Conservation (phyloP, 2,329 filamentous ascomycete species). For the Talaromyces piceae region DNA sequence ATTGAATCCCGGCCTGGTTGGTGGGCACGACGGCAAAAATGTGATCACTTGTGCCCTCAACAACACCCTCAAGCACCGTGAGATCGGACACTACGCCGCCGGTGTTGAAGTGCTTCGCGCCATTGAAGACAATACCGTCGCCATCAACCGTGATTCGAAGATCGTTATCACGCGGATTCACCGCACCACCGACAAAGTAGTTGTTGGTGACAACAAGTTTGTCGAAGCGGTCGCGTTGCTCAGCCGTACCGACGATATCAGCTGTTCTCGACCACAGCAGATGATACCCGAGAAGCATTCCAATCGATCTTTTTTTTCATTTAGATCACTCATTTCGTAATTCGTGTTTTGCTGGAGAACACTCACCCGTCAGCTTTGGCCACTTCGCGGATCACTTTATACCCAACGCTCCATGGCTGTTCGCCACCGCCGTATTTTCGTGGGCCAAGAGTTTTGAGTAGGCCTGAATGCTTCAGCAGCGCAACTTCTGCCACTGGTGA, state of each 20-base stretch:
- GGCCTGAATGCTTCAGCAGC: slow-evolving; percentile 45
- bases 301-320: slow-evolving; percentile 41
- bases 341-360: not conserved
- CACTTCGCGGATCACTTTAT: slow-evolving; percentile 54
- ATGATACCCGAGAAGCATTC: slow-evolving; percentile 60
- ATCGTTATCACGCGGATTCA: slow-evolving; percentile 59
- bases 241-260: slow-evolving; percentile 52
- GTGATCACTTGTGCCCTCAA: slow-evolving; percentile 52
- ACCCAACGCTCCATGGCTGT: slow-evolving; percentile 49
- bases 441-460: slow-evolving; percentile 46
- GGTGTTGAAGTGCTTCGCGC: slow-evolving; percentile 60
- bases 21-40: slow-evolving; percentile 57
- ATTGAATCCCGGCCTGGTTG: slow-evolving; percentile 48
- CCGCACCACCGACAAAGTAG: slow-evolving; percentile 59
- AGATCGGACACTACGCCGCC: slow-evolving; percentile 60
- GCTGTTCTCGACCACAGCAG: slow-evolving; percentile 57
- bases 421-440: slow-evolving; percentile 47
- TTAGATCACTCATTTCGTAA: not conserved
- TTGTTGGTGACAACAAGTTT: slow-evolving; percentile 56
- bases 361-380: slow-evolving; percentile 54
- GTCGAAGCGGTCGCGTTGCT: slow-evolving; percentile 52
- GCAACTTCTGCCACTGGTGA: slow-evolving; percentile 45
- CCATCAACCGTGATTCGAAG: slow-evolving; percentile 50
- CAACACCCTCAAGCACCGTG: slow-evolving; percentile 57
- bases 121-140: slow-evolving; percentile 52